Evolutionary conservation across 2,329 filamentous ascomycete genomes (phyloP).

Genomic region (Hymenoscyphus linearis): DNA sequence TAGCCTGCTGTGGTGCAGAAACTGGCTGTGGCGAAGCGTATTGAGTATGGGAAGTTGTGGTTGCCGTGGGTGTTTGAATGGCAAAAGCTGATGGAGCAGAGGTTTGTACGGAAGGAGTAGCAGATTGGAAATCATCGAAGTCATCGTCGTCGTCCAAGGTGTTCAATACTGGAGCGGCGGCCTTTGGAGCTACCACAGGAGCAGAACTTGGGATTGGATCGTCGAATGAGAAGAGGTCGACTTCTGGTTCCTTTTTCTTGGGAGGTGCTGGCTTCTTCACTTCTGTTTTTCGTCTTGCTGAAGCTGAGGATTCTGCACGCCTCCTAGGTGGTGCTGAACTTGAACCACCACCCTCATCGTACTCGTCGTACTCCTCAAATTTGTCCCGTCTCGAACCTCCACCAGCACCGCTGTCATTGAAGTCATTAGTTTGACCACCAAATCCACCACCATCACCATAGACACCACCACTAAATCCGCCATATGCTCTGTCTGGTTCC

Average conservation of each 20-base stretch:
- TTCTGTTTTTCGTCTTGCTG: constrained; percentile 36
- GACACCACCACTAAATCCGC: constrained; percentile 64
- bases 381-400: constrained; percentile 54
- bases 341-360: constrained; percentile 66
- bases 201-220: constrained; percentile 54
- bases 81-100: constrained; percentile 39
- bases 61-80: constrained; percentile 42
- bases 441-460: constrained; percentile 97
- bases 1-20: constrained; percentile 74
- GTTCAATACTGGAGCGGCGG: constrained; percentile 37
- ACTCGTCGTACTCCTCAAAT: constrained; percentile 97
- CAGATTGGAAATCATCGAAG: constrained; percentile 96
- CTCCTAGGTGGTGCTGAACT: constrained; percentile 38
- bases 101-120: constrained; percentile 50
- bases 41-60: constrained; percentile 55
- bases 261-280: constrained; percentile 62
- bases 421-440: constrained; percentile 70
- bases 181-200: constrained; percentile 37
- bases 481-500: constrained; percentile 53
- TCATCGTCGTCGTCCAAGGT: constrained; percentile 70
- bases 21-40: constrained; percentile 81
- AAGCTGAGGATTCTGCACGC: constrained; percentile 24
- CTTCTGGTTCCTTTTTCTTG: constrained; percentile 83
- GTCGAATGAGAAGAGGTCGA: constrained; percentile 90
- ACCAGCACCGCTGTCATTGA: constrained; percentile 48